Evolutionary conservation across 768 basidiomycete genomes (phyloP), one percentile per base, ranked within the genome.

Genomic region (Boletus barrowsii): DNA sequence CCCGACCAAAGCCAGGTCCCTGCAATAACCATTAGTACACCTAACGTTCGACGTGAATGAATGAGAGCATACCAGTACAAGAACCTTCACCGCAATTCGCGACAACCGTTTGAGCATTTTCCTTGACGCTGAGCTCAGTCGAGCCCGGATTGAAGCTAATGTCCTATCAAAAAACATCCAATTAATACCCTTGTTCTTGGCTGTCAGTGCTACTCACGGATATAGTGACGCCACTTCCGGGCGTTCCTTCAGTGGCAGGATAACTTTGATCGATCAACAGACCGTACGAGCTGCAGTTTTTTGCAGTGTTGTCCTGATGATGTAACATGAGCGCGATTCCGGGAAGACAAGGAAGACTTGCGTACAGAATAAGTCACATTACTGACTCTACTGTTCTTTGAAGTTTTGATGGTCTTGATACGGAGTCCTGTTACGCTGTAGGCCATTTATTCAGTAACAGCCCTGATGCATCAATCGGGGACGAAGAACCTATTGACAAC

Each of bases 201-300:
- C 37, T 13, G 35, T 36, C 13, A n/a, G 32, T 20, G n/a, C 22
- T 13, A 63, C 78, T 57, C 57, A 85, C 83, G n/a, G 78, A 84
- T 58, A 86, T 68, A n/a, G 57, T 67, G 13, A 83, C 80, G 4
- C 83, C 84, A 15, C 65, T 80, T 30, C 83, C 83, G 4, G 86
- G 81, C 0, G 72, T 79, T 17, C 79, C 79, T 15, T 82, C 60
- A 11, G 75, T 73, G 22, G 66, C 57, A 6, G 84, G 83, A 63
- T 87, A 86, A 62, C 82, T 85, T 76, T 83, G 63, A 62, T 84
- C 81, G 35, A 88, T 83, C 55, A 88, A 48, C 0, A 87, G 68
- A 32, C 85, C 86, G 53, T 78, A 87, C 30, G 64, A 18, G 1
- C 69, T 71, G 10, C 79, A 71, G 10, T 79, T 79, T 10, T 67